phyloP scores from a whole-genome alignment of 306 rosid species.

The Inga laurina region DNA sequence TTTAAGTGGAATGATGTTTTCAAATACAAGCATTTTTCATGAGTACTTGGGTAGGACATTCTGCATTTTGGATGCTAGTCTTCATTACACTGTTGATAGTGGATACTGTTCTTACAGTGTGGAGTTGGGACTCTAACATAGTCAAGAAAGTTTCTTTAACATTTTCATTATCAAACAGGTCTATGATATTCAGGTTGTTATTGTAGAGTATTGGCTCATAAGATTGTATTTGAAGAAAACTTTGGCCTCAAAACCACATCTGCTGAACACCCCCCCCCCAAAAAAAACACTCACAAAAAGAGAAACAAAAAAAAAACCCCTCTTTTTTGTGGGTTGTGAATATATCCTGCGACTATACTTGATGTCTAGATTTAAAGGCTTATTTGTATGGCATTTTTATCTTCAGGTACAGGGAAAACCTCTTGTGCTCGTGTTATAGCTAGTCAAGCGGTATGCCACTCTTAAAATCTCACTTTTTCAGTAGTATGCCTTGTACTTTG shows the following conservation, averaged over 20 bases:
- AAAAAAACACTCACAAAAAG: not conserved
- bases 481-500: conserved; percentile 4
- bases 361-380: conserved; percentile 22
- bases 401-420: conserved; percentile 95
- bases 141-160: not conserved
- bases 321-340: not conserved
- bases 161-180: not conserved
- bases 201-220: conserved; percentile 3
- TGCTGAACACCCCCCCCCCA: conserved; percentile 8
- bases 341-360: not conserved
- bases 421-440: conserved; percentile 97
- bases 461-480: conserved; percentile 13
- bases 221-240: not conserved
- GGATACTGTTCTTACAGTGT: conserved; percentile 1
- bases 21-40: not conserved
- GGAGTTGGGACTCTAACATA: conserved; percentile 16
- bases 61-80: not conserved
- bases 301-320: conserved; percentile 1
- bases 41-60: not conserved
- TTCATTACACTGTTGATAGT: conserved; percentile 16
- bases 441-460: conserved; percentile 72
- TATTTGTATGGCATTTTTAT: conserved; percentile 31
- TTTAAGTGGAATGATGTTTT: not conserved
- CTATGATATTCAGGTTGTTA: conserved; percentile 8
- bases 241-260: conserved; percentile 21